These are phyloP conservation scores for Amphibolis antarctica DNA, from an alignment of 106 monocot genomes.

Conservation along the genomic window DNA sequence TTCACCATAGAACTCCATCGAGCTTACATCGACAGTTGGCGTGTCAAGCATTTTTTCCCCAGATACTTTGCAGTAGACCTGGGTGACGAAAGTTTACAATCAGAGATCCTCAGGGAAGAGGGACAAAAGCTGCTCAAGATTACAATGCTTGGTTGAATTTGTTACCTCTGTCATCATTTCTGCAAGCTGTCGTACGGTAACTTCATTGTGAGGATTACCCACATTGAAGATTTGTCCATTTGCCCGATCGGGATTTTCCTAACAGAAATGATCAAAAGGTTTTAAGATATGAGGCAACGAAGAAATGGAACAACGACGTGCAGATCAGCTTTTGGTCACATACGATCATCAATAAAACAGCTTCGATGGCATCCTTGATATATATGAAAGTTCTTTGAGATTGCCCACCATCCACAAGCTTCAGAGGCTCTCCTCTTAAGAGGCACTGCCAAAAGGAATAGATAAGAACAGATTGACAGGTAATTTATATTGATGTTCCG, in stretches of 20 bases:
- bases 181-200: slow-evolving; percentile 55
- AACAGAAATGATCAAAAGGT: neutral
- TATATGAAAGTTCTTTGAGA: slow-evolving; percentile 69
- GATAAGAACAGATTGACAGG: neutral
- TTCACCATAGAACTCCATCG: slow-evolving; percentile 64
- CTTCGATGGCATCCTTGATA: slow-evolving; percentile 78
- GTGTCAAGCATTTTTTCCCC: slow-evolving; percentile 35
- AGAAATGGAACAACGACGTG: neutral
- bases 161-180: slow-evolving; percentile 57
- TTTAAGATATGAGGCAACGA: no score
- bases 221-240: slow-evolving; percentile 67
- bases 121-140: neutral
- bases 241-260: slow-evolving; percentile 66
- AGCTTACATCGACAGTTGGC: slow-evolving; percentile 52
- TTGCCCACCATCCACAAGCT: slow-evolving; percentile 66
- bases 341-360: slow-evolving; percentile 61
- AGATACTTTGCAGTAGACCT: slow-evolving; percentile 60
- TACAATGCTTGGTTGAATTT: neutral
- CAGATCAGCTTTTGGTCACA: neutral
- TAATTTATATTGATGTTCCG: neutral
- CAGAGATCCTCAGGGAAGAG: neutral
- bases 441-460: slow-evolving; percentile 35
- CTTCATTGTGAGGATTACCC: slow-evolving; percentile 66
- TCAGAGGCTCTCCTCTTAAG: slow-evolving; percentile 41
- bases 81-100: neutral